Percentiles rank a stretch among this genome's conserved stretches.
Conservation (phyloP, 345 rosid genomes). For the Passiflora organensis region DNA sequence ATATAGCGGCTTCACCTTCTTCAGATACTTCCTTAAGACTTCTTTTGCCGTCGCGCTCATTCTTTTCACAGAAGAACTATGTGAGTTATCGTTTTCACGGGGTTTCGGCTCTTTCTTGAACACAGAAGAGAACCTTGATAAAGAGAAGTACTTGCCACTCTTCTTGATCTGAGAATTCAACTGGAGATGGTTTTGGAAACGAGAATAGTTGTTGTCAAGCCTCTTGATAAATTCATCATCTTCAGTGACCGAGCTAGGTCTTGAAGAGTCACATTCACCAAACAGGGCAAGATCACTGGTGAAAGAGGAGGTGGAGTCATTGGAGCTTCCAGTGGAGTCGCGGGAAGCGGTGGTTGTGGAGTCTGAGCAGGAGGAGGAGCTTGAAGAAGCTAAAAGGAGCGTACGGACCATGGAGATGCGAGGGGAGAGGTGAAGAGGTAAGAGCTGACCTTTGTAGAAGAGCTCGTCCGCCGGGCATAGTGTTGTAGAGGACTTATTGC, state of each 20-base stretch:
- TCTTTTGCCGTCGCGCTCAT: slow-evolving; percentile 77
- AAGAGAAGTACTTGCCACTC: slow-evolving; percentile 51
- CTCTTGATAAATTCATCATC: slow-evolving; percentile 50
- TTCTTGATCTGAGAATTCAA: slow-evolving; percentile 32
- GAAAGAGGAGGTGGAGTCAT: slow-evolving; percentile 56
- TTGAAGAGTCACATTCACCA: slow-evolving; percentile 59
- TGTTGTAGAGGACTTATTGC: slow-evolving; percentile 56
- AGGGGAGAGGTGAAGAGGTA: slow-evolving; percentile 89
- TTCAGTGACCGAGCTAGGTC: slow-evolving; percentile 79
- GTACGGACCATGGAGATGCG: slow-evolving; percentile 94
- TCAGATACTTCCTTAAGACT: slow-evolving; percentile 74
- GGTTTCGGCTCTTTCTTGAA: slow-evolving; percentile 65
- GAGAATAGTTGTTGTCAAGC: slow-evolving; percentile 16
- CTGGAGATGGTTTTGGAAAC: slow-evolving; percentile 1
- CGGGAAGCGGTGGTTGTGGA: slow-evolving; percentile 63
- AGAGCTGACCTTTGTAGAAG: slow-evolving; percentile 96
- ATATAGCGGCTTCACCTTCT: slow-evolving; percentile 88
- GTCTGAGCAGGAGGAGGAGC: slow-evolving; percentile 60
- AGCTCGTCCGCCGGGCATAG: slow-evolving; percentile 93
- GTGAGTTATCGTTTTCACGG: slow-evolving; percentile 18
- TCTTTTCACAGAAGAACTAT: slow-evolving; percentile 51
- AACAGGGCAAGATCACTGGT: slow-evolving; percentile 44
- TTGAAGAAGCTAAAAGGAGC: slow-evolving; percentile 70
- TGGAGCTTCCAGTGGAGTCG: slow-evolving; percentile 77
- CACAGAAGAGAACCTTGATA: slow-evolving; percentile 77